Base-by-base conservation (phyloP, 1,284 basidiomycete species). In the Polyporus tsugae region DNA sequence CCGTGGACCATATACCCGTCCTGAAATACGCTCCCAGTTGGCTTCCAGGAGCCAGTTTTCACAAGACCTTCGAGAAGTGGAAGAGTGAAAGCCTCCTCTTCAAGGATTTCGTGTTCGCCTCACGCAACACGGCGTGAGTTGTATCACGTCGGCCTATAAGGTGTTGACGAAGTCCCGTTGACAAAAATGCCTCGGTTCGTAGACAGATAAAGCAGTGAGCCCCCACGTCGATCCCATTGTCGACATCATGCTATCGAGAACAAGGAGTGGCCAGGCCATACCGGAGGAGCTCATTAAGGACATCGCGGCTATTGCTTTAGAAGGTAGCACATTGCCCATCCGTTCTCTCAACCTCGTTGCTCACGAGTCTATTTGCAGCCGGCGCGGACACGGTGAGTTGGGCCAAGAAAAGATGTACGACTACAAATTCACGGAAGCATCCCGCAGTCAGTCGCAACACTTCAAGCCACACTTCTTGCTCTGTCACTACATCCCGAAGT, bases 401-500 rank as follows among this genome's bases (percentile, higher is more conserved):
- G 3, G 10, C 11, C 22, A 13, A 13, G 22, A 4, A 11, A 22
- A 17, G 7, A 22, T 9, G 46, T 49, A 1, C 22, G 46, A 49
- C 13, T 66, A 33, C 13, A 49, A 22, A 6, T 6, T 17, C 13
- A 33, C 10, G 5, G 7, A 19, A 10, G 2, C 2, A 4, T 4
- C 4, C 29, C 17, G 25, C 17, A 70, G 71, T 67, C 64, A 0
- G 70, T 74, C 41, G 79, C 78, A 13, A 71, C 72, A 0, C 53
- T 79, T 1, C 13, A 73, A 70, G 60, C 62, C 55, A 80, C 81
- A 63, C 76, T 82, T 64, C 73, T 82, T 15, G 75, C 79, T 0
- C 76, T 82, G 77, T 66, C 79, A 1, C 72, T 78, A 25, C 71
- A 80, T 59, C 83, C 80, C 0, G 80, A 83, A 9, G 75, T 80